phyloP scores from a whole-genome alignment of 352 stramenopile species.

The Globisporangium alternatum region DNA sequence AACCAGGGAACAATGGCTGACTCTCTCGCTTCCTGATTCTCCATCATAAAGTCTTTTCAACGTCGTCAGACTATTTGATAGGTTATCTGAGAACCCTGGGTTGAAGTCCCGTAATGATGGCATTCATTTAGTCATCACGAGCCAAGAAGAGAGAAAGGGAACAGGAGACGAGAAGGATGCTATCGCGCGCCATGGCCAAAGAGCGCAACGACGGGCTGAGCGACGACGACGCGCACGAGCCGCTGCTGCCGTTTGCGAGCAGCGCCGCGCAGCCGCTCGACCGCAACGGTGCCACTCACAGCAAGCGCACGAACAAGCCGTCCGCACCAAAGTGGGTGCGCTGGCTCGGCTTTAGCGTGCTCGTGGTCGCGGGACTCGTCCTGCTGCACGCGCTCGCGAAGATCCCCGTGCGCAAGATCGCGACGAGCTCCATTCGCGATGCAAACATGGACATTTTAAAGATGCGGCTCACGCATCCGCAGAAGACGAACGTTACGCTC shows the following conservation, averaged over 20 bases:
- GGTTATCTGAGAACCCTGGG: background rate
- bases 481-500: slow-evolving; percentile 31
- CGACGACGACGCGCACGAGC: slow-evolving; percentile 15
- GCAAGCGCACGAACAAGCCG: background rate
- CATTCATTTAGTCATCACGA: background rate
- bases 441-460: slow-evolving; percentile 53
- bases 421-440: slow-evolving; percentile 49
- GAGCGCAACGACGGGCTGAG: slow-evolving; percentile 9
- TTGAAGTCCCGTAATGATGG: slow-evolving; percentile 8
- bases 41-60: background rate
- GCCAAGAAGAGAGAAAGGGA: slow-evolving; percentile 1
- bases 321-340: slow-evolving; percentile 5
- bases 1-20: slow-evolving; percentile 1
- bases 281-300: too few relatives aligned
- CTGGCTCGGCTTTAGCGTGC: slow-evolving; percentile 11
- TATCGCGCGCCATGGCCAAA: slow-evolving; percentile 17
- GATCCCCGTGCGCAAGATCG: slow-evolving; percentile 56
- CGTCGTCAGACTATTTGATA: background rate
- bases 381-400: slow-evolving; percentile 39
- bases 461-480: slow-evolving; percentile 58
- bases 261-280: background rate
- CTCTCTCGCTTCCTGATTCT: slow-evolving; percentile 2
- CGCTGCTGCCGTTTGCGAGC: slow-evolving; percentile 17
- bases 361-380: slow-evolving; percentile 27
- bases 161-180: slow-evolving; percentile 6